phyloP scores from a whole-genome alignment of 2,329 filamentous ascomycete species.

The Claviceps purpurea region DNA sequence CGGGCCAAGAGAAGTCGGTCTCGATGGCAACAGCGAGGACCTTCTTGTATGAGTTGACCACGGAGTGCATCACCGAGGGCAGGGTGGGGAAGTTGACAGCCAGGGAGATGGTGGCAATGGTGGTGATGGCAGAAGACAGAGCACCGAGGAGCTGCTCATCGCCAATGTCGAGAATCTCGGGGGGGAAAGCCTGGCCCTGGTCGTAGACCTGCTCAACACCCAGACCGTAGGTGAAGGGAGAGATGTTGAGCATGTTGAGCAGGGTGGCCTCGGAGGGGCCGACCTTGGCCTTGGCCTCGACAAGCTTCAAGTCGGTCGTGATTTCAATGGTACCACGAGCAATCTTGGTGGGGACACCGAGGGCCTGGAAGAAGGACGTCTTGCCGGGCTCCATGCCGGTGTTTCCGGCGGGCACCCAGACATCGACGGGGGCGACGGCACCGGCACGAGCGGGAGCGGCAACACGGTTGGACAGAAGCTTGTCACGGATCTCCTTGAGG shows the following conservation, averaged over 20 bases:
- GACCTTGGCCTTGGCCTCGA: conserved; percentile 86
- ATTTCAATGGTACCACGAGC: conserved; percentile 99
- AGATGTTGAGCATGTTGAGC: conserved; percentile 99
- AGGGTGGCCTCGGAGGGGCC: conserved; percentile 97
- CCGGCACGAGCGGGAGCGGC: conserved; percentile 95
- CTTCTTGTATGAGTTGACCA: conserved; percentile 99
- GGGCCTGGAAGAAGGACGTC: conserved; percentile 99
- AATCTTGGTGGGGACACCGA: conserved; percentile 99
- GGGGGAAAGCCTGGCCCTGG: conserved; percentile 81
- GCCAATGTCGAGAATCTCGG: conserved; percentile 79
- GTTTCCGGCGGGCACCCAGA: conserved; percentile 95
- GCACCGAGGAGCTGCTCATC: conserved; percentile 85
- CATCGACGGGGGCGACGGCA: conserved; percentile 85
- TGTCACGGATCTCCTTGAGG: conserved; percentile 82
- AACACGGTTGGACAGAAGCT: conserved; percentile 94
- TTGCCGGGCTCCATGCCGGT: conserved; percentile 99
- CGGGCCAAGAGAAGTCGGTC: conserved; percentile 88
- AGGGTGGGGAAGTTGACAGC: conserved; percentile 91
- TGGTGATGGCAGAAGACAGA: conserved; percentile 68
- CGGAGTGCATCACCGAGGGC: conserved; percentile 88
- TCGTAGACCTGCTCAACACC: conserved; percentile 94
- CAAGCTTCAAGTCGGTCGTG: conserved; percentile 92
- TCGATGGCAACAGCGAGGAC: conserved; percentile 75
- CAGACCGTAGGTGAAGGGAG: conserved; percentile 99
- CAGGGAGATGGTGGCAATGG: conserved; percentile 83